Evolutionary conservation across 2,329 filamentous ascomycete species (phyloP).

Genomic region (Dryadomyces quercivorus): DNA sequence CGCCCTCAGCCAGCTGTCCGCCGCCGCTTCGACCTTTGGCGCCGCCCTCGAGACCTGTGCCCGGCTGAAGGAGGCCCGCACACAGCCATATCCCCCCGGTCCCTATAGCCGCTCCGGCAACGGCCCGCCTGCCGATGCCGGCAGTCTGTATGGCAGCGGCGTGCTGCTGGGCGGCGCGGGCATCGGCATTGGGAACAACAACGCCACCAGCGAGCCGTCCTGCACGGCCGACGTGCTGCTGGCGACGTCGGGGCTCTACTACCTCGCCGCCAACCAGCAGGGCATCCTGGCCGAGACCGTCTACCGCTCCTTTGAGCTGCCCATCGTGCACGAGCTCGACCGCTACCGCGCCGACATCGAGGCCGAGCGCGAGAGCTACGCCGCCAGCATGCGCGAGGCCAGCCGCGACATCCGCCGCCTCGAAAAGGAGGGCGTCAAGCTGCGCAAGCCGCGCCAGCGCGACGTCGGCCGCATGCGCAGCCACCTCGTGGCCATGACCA

Average conservation of each 20-base stretch:
- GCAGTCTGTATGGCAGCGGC: conserved; percentile 10
- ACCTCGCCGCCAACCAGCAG: conserved; percentile 57
- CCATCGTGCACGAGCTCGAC: conserved; percentile 56
- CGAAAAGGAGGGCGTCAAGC: conserved; percentile 51
- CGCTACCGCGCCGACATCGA: conserved; percentile 51
- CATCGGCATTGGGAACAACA: conserved; percentile 13
- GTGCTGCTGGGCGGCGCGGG: neutral
- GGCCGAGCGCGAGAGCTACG: conserved; percentile 51
- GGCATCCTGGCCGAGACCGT: conserved; percentile 58
- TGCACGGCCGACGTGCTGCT: conserved; percentile 54
- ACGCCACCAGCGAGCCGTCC: conserved; percentile 22
- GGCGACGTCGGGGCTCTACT: conserved; percentile 51
- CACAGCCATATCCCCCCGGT: conserved; percentile 36
- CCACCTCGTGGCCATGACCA: conserved; percentile 51
- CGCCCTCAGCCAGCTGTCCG: conserved; percentile 48
- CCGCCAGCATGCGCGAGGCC: conserved; percentile 39
- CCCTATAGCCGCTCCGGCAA: conserved; percentile 1
- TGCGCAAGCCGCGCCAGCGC: conserved; percentile 42
- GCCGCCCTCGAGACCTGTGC: conserved; percentile 55
- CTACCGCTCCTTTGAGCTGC: conserved; percentile 56
- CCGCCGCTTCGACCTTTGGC: conserved; percentile 50
- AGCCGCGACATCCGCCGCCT: conserved; percentile 49
- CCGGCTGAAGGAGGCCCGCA: conserved; percentile 54
- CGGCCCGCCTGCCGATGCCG: conserved; percentile 4
- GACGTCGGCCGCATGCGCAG: conserved; percentile 51